phyloP scores from a whole-genome alignment of 179 eudicot genomes.

The Beta macrorhiza region DNA sequence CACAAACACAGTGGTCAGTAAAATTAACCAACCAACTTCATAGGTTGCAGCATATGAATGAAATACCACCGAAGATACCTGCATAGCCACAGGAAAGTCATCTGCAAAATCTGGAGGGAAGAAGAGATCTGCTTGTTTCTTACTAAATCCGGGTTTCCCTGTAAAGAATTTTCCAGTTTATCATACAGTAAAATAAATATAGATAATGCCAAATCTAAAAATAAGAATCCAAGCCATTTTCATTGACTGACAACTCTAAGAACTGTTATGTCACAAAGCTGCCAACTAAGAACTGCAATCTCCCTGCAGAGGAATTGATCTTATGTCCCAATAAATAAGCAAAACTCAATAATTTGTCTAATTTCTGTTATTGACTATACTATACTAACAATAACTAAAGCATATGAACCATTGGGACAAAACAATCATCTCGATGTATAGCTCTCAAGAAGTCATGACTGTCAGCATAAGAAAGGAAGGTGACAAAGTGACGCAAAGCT shows the following conservation, averaged over 20 bases:
- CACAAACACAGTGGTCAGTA: background rate
- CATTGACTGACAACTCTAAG: background rate
- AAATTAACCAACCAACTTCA: background rate
- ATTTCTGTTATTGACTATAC: background rate
- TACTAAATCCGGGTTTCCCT: conserved; percentile 79
- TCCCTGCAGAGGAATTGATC: background rate
- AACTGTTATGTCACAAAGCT: background rate
- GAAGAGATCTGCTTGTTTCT: conserved; percentile 77
- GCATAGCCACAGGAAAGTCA: conserved; percentile 92
- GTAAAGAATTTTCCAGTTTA: background rate
- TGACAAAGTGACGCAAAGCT: background rate
- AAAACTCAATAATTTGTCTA: background rate
- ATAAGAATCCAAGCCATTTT: background rate
- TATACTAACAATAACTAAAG: background rate
- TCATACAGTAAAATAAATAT: background rate
- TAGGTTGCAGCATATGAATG: conserved; percentile 48
- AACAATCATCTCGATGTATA: background rate
- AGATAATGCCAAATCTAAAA: background rate
- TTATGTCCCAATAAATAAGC: background rate
- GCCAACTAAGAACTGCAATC: background rate
- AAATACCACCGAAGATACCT: conserved; percentile 42
- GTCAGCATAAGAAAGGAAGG: background rate
- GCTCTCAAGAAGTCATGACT: background rate
- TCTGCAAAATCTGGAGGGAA: conserved; percentile 65
- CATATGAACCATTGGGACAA: background rate